phyloP scores from a whole-genome alignment of 805 yeast genomes.

The Pichia californica region DNA sequence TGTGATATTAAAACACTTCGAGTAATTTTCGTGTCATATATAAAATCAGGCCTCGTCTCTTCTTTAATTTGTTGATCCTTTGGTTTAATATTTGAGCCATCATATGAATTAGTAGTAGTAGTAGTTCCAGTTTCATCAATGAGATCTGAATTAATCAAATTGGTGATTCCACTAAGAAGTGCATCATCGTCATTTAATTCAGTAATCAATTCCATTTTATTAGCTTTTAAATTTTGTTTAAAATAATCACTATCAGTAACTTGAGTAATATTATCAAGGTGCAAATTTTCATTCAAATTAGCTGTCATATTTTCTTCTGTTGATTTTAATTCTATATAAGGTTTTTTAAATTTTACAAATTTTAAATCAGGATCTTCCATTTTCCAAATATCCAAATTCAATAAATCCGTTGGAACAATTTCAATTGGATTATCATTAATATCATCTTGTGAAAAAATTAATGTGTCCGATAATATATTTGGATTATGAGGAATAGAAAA shows the following conservation, averaged over 20 bases:
- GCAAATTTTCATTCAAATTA: not conserved
- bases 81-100: too few species aligned
- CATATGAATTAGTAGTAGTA: too few species aligned
- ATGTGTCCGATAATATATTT: constrained; percentile 6
- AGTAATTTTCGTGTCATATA: constrained; percentile 1
- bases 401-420: constrained; percentile 11
- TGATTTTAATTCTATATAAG: constrained; percentile 14
- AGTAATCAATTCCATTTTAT: constrained; percentile 19
- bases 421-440: constrained; percentile 4
- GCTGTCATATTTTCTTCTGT: not conserved
- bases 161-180: not conserved
- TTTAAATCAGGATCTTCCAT: constrained; percentile 17
- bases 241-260: constrained; percentile 17
- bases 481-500: constrained; percentile 24
- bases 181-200: constrained; percentile 2
- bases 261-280: constrained; percentile 2
- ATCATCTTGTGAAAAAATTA: constrained; percentile 9
- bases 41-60: constrained; percentile 2
- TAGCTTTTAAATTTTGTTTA: constrained; percentile 26
- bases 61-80: not conserved
- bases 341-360: constrained; percentile 30
- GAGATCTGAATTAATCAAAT: not conserved
- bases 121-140: too few species aligned
- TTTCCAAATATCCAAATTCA: constrained; percentile 17
- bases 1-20: not conserved